A percentile compares a stretch with the other conserved stretches of the same genome.
Conservation (phyloP, 2,329 filamentous ascomycete species). For the Botrytis galanthina region DNA sequence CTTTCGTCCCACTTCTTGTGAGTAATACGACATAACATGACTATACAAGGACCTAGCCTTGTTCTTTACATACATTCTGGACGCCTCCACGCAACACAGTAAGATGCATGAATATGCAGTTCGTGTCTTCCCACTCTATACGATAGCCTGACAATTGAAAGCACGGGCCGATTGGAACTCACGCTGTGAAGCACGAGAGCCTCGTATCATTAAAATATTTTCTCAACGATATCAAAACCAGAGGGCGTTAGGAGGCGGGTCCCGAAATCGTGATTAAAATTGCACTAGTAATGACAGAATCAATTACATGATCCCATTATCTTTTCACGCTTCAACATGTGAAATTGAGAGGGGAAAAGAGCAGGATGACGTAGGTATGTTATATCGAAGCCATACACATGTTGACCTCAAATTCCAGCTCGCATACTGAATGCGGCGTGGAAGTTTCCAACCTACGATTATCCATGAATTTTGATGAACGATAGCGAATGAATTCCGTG, state of each 20-base stretch:
- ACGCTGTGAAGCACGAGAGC: slow-evolving; percentile 1
- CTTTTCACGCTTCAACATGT: background rate
- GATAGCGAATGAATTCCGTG: background rate
- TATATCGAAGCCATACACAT: background rate
- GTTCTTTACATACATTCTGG: background rate
- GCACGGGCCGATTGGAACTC: slow-evolving; percentile 15
- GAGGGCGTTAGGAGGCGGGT: background rate
- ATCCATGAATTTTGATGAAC: background rate
- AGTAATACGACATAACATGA: slow-evolving; percentile 13
- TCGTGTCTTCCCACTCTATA: slow-evolving; percentile 8
- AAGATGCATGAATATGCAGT: slow-evolving; percentile 17
- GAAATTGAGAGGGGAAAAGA: background rate
- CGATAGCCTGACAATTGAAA: slow-evolving; percentile 7
- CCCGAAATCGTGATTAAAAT: background rate
- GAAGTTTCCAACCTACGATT: background rate
- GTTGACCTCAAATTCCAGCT: background rate
- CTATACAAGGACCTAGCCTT: background rate
- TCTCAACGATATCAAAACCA: background rate
- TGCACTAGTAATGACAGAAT: background rate
- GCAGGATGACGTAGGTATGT: background rate
- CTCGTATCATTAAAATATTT: background rate
- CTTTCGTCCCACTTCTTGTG: background rate
- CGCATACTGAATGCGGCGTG: background rate
- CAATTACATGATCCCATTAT: background rate
- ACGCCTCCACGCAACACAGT: slow-evolving; percentile 12